A percentile compares a stretch with the other conserved stretches of the same genome.
Conservation (phyloP, 2,329 filamentous ascomycete species). For the Ascocoryne sarcoides region DNA sequence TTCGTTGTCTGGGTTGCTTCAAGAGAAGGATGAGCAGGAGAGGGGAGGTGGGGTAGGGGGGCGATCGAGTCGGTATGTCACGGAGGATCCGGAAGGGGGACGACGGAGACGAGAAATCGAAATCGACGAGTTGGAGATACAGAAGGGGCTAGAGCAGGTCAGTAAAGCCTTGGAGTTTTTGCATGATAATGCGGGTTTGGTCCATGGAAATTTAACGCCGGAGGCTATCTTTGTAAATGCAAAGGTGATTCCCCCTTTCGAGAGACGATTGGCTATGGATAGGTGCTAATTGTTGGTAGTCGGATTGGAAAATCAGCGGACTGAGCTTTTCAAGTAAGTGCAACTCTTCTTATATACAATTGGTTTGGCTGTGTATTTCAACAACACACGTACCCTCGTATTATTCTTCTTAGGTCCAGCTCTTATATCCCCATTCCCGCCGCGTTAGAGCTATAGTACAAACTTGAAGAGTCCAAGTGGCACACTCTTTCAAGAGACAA, state of each 20-base stretch:
- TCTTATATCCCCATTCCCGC: no score
- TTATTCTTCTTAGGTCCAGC: no score
- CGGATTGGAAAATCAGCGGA: slow-evolving; percentile 98
- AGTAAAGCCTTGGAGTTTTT: slow-evolving; percentile 92
- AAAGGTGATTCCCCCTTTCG: slow-evolving; percentile 50
- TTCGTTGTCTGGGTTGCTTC: slow-evolving; percentile 71
- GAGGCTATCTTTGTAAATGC: slow-evolving; percentile 90
- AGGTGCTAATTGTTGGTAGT: slow-evolving; percentile 43
- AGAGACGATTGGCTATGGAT: not conserved
- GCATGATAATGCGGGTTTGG: slow-evolving; percentile 87
- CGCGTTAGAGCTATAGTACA: no score
- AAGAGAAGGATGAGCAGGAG: slow-evolving; percentile 86
- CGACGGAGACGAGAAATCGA: slow-evolving; percentile 72
- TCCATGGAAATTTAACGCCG: slow-evolving; percentile 90
- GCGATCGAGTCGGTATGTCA: slow-evolving; percentile 68
- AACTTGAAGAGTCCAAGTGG: no score
- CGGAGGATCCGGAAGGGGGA: slow-evolving; percentile 68
- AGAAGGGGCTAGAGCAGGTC: slow-evolving; percentile 89
- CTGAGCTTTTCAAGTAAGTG: slow-evolving; percentile 79
- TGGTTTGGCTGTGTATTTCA: no score
- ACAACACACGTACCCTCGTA: no score
- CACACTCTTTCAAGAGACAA: no score
- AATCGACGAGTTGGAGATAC: slow-evolving; percentile 94
- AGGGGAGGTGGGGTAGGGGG: slow-evolving; percentile 57
- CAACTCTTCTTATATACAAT: no score